Evolutionary conservation across 1,284 basidiomycete genomes (phyloP).

Genomic region (Tilletiopsis washingtonensis): DNA sequence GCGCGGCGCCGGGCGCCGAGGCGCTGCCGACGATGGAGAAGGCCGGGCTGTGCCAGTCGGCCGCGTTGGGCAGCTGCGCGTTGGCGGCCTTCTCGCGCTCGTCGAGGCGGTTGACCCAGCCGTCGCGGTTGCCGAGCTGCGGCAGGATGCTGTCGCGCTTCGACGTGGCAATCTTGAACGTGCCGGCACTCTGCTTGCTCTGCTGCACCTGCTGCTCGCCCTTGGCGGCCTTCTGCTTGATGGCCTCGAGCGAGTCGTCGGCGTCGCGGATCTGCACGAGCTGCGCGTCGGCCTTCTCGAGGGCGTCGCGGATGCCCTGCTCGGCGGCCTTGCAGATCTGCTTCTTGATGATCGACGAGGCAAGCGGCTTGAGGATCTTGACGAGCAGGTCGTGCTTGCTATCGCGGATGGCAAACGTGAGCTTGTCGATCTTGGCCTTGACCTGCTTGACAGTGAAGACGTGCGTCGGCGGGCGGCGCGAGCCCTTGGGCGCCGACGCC

Average conservation of each 20-base stretch:
- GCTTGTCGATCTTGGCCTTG: constrained; percentile 68
- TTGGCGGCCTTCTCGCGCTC: constrained; percentile 50
- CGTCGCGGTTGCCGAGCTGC: constrained; percentile 59
- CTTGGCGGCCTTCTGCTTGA: constrained; percentile 59
- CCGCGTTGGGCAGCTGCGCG: constrained; percentile 47
- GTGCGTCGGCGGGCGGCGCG: too few species aligned
- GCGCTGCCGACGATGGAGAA: constrained; percentile 45
- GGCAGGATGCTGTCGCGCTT: constrained; percentile 46
- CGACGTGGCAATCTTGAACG: constrained; percentile 38
- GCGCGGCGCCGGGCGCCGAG: too few species aligned
- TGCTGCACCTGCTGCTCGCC: constrained; percentile 36
- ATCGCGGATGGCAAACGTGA: constrained; percentile 85
- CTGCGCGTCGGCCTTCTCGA: constrained; percentile 80
- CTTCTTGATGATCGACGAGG: constrained; percentile 65
- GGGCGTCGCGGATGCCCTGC: constrained; percentile 66
- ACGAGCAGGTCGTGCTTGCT: constrained; percentile 83
- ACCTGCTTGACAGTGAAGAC: constrained; percentile 74
- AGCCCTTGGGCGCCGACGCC: constrained; percentile 50
- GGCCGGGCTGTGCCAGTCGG: constrained; percentile 64
- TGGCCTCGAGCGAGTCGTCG: constrained; percentile 50
- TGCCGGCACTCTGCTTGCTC: constrained; percentile 38
- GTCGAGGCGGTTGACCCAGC: constrained; percentile 62
- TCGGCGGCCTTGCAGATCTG: constrained; percentile 77
- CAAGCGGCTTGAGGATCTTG: constrained; percentile 59
- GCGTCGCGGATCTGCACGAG: constrained; percentile 62